Percentiles rank a stretch among this genome's conserved stretches.
Evolutionary conservation across 345 rosid species (phyloP).

Genomic region (Litchi chinensis): DNA sequence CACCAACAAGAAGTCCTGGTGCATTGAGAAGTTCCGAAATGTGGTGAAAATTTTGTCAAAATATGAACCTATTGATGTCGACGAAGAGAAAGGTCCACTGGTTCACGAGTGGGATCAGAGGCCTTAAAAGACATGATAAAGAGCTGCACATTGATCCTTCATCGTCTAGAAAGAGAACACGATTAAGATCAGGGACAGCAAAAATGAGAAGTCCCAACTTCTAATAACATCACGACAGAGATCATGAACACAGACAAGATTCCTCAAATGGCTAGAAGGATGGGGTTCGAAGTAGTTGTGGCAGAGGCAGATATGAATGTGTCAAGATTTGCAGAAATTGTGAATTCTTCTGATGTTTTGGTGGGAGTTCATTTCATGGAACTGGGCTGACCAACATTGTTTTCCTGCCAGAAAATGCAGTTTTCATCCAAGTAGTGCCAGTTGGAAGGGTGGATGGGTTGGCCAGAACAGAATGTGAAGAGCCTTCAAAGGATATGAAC

Average conservation of each 20-base stretch:
- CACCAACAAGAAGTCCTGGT: constrained; percentile 44
- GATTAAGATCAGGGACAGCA: constrained; percentile 16
- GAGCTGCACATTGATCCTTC: constrained; percentile 66
- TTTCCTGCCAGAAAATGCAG: constrained; percentile 78
- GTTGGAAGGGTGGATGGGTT: constrained; percentile 67
- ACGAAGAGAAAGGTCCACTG: constrained; percentile 55
- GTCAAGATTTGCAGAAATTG: constrained; percentile 41
- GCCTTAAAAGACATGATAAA: constrained; percentile 54
- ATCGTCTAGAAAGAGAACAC: constrained; percentile 42
- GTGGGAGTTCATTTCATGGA: constrained; percentile 80
- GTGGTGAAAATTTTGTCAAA: constrained; percentile 48
- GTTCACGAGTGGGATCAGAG: constrained; percentile 53
- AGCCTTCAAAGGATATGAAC: constrained; percentile 65
- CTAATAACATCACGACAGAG: constrained; percentile 57
- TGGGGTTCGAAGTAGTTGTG: constrained; percentile 56
- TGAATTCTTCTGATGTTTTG: constrained; percentile 79
- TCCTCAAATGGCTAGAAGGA: constrained; percentile 37
- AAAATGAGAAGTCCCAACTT: constrained; percentile 47
- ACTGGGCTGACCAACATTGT: constrained; percentile 84
- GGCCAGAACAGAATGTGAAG: constrained; percentile 46
- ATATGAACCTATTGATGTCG: constrained; percentile 56
- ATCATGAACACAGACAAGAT: constrained; percentile 47
- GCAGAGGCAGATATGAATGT: constrained; percentile 55
- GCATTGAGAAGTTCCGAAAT: constrained; percentile 52
- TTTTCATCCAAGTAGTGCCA: constrained; percentile 72